These are phyloP conservation scores for Penicillium sp. DNA, from an alignment of 2,329 filamentous ascomycete genomes.

Conservation along the genomic window DNA sequence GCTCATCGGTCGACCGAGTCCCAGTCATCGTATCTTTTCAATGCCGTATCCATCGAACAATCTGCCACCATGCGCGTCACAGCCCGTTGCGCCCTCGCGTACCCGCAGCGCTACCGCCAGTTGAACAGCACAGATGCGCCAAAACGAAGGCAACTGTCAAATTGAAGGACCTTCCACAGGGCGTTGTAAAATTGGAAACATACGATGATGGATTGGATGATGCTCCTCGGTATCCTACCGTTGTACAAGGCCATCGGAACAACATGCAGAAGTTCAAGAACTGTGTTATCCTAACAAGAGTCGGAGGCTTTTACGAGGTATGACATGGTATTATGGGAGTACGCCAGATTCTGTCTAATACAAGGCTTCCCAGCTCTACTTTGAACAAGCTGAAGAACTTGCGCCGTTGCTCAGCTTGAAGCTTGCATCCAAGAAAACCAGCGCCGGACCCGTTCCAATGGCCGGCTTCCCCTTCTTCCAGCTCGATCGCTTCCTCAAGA, in stretches of 20 bases:
- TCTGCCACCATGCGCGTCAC: conserved; percentile 38
- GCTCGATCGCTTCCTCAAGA: conserved; percentile 88
- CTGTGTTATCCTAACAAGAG: conserved; percentile 86
- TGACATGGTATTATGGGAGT: background rate
- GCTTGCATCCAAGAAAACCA: conserved; percentile 79
- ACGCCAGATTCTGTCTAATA: background rate
- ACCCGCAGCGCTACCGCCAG: conserved; percentile 17
- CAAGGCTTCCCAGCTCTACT: conserved; percentile 68
- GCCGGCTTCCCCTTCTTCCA: conserved; percentile 94
- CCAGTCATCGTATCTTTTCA: conserved; percentile 16
- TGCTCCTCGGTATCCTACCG: conserved; percentile 74
- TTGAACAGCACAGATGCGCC: conserved; percentile 34
- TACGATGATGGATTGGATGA: conserved; percentile 51
- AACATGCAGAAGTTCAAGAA: conserved; percentile 91
- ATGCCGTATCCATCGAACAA: conserved; percentile 32
- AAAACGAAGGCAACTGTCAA: conserved; percentile 45
- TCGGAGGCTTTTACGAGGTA: conserved; percentile 92
- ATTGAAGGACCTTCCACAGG: conserved; percentile 60
- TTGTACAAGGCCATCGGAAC: conserved; percentile 80
- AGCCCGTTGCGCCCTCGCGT: conserved; percentile 24
- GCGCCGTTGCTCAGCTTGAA: conserved; percentile 87
- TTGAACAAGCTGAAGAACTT: conserved; percentile 89
- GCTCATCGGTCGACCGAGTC: background rate
- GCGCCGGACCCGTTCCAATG: conserved; percentile 80
- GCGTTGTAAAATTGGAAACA: conserved; percentile 52